A percentile compares a stretch with the other conserved stretches of the same genome.
These are phyloP conservation scores for Colletotrichum sp. DNA, from an alignment of 2,329 filamentous ascomycete genomes.

Conservation along the genomic window DNA sequence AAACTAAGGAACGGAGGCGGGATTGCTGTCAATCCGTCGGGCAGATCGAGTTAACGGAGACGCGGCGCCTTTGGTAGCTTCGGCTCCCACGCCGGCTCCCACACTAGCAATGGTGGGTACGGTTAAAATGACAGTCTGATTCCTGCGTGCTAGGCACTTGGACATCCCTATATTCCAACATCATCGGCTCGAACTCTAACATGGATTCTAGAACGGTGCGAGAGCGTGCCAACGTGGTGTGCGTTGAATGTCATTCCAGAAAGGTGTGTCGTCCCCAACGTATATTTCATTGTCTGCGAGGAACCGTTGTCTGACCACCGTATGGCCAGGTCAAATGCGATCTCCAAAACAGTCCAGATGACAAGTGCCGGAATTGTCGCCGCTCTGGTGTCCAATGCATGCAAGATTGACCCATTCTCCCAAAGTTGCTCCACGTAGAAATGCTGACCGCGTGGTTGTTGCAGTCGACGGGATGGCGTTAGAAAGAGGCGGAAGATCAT, in stretches of 20 bases:
- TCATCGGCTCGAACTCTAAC: accelerated
- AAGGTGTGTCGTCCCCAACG: not conserved
- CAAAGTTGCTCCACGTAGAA: not conserved
- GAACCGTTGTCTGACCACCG: not conserved
- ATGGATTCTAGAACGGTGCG: not conserved
- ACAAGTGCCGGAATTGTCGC: not conserved
- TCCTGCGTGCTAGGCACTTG: not conserved
- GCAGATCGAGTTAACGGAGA: not conserved
- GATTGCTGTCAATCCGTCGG: not conserved
- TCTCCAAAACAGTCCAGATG: not conserved
- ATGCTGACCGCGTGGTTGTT: not conserved
- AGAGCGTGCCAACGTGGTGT: not conserved
- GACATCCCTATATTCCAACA: not conserved
- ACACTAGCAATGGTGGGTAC: not conserved
- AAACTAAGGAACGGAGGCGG: not conserved
- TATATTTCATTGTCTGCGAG: not conserved
- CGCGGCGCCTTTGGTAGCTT: not conserved
- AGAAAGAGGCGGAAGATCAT: not conserved
- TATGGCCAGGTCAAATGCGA: not conserved
- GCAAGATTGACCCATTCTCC: not conserved
- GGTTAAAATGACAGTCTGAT: not conserved
- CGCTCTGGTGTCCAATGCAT: not conserved
- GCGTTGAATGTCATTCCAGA: not conserved
- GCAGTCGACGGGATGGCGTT: not conserved
- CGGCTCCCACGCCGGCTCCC: not conserved